A percentile compares a stretch with the other conserved stretches of the same genome.
phyloP scores from a whole-genome alignment of 805 yeast species.

The Metschnikowia dekortorum region DNA sequence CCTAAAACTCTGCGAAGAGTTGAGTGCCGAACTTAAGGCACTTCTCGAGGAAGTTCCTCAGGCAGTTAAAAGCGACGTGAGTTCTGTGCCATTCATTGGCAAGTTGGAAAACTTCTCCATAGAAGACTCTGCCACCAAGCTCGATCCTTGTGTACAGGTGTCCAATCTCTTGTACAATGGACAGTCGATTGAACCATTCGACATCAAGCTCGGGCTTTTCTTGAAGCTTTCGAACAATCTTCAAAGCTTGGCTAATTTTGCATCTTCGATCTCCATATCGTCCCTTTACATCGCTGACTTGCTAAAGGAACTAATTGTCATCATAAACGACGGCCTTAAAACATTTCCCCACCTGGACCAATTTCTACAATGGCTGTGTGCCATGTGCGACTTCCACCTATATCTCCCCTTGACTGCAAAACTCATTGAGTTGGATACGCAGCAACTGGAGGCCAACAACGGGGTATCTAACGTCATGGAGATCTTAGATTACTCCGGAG shows the following conservation, averaged over 20 bases:
- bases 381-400: slow-evolving; percentile 40
- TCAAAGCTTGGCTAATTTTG: slow-evolving; percentile 32
- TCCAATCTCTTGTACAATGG: slow-evolving; percentile 5
- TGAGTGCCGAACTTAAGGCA: slow-evolving; percentile 28
- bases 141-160: slow-evolving; percentile 8
- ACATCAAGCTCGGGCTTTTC: slow-evolving; percentile 24
- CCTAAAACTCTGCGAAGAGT: slow-evolving; percentile 44
- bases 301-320: slow-evolving; percentile 31
- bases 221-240: slow-evolving; percentile 32
- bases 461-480: slow-evolving; percentile 18
- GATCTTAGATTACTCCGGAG: slow-evolving; percentile 43
- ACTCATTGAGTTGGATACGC: slow-evolving; percentile 21
- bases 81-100: not conserved
- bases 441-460: slow-evolving; percentile 10
- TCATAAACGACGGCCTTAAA: slow-evolving; percentile 37
- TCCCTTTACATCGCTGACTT: slow-evolving; percentile 38
- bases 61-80: slow-evolving; percentile 1
- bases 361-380: slow-evolving; percentile 37
- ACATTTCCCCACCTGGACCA: slow-evolving; percentile 15
- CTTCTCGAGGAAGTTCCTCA: not conserved
- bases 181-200: slow-evolving; percentile 8
- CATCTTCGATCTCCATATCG: slow-evolving; percentile 38
- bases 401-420: slow-evolving; percentile 20
- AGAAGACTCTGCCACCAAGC: slow-evolving; percentile 1
- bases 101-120: slow-evolving; percentile 9